Base-by-base conservation (phyloP, 345 rosid species). In the Euphorbia peplus region DNA sequence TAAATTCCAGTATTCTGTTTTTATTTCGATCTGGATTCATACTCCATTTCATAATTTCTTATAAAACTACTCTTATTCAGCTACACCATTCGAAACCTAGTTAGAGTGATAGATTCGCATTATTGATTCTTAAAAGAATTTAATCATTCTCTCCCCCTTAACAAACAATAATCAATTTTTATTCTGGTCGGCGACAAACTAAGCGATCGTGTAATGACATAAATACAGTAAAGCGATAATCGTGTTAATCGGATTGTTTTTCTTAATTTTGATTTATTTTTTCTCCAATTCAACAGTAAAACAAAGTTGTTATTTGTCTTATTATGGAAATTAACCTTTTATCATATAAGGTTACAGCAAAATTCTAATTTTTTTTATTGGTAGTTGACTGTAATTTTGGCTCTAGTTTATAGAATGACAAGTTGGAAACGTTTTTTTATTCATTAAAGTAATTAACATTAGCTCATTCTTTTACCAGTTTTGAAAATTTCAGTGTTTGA, bases 401-500 rank as follows among this genome's bases (percentile, higher is more conserved):
- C 51, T 51, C 53, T 63, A 50, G 52, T 21, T 29, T 4, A 59
- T 12, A 32, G 46, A 60, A 41, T 51, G 50, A 7, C 60, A 67
- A 55, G 68, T 73, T 75, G 70, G 71, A 70, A 64, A 68, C 70
- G 74, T 71, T 73, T 74, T n/a, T 7, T 5, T 59, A 26, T 32
- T 4, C n/a, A 52, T 52, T 13, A 47, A 15, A 8, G 0, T 19
- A 6, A 1, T 21, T 51, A 8, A 42, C 3, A 42, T 42, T 9
- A n/a, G 18, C 42, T 50, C 0, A 64, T 10, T 50, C 0, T 47
- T 10, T 65, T 26, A 4, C 60, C 48, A 7, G 29, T 35, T 29
- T 52, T 13, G 47, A 42, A 10, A 42, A 66, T 28, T 28, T 32
- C 37, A 2, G 37, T 32, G 37, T 32, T 32, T 32, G 37, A 32